phyloP scores from a whole-genome alignment of 441 rosid genomes.

The Bruguiera hainesii region DNA sequence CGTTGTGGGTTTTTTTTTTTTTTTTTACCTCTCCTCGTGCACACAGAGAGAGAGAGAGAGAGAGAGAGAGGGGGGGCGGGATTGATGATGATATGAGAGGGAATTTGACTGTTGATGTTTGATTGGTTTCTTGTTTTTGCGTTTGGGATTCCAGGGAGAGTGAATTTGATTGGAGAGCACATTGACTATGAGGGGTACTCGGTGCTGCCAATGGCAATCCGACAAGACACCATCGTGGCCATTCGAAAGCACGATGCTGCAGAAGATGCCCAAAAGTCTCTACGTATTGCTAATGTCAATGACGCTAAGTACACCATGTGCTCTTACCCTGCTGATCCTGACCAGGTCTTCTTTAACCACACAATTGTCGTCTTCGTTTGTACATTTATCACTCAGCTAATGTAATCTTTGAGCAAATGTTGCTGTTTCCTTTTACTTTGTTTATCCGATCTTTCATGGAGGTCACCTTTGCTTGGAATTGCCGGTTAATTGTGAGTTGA shows the following conservation, averaged over 20 bases:
- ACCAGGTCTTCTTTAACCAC: constrained; percentile 45
- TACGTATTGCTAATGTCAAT: constrained; percentile 71
- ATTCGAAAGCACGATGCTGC: constrained; percentile 53
- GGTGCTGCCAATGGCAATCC: constrained; percentile 94
- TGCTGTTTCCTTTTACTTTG: too few species aligned
- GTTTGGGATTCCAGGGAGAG: constrained; percentile 19
- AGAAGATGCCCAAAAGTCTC: constrained; percentile 44
- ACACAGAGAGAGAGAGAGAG: too few species aligned
- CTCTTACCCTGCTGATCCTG: constrained; percentile 76
- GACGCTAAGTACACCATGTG: constrained; percentile 59
- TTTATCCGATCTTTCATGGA: too few species aligned
- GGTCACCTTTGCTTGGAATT: too few species aligned
- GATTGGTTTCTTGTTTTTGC: not conserved
- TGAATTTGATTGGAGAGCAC: constrained; percentile 95
- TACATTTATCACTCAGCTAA: not conserved
- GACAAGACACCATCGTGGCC: constrained; percentile 84
- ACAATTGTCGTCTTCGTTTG: not conserved
- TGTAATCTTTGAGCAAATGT: not conserved
- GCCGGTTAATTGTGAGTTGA: too few species aligned
- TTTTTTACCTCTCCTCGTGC: too few species aligned
- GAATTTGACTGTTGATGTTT: too few species aligned
- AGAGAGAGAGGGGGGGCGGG: too few species aligned
- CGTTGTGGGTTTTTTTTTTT: too few species aligned
- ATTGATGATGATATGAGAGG: too few species aligned
- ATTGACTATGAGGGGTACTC: constrained; percentile 98